Evolutionary conservation across 2,329 filamentous ascomycete species (phyloP), one percentile per base, ranked within the genome.

Genomic region (Epichloe coenophiala): DNA sequence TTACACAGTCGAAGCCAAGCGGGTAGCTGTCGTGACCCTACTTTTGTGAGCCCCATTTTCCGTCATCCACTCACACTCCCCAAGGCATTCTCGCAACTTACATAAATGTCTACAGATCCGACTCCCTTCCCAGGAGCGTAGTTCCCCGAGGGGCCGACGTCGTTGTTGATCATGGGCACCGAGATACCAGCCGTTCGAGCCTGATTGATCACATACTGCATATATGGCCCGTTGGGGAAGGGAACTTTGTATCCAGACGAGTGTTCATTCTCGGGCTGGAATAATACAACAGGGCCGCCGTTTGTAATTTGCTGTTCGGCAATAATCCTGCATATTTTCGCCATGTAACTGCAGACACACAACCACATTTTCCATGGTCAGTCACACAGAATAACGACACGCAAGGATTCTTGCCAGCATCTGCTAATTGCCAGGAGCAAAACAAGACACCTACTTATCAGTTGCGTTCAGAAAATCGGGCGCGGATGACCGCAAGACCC

Each of bases 181-280:
- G 85, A 73, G 42, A 93, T 79, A 0, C 86, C 85, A 0, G 81
- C 81, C 41, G 81, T 70, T 11, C 78, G 72, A 19, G 79, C 78
- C 60, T 88, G 83, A 35, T 88, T 72, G 44, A 83, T 77, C 5
- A 90, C 79, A 55, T 84, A 81, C 50, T 80, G 73, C 65, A 90
- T 80, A 61, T 90, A 93, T 0, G 74, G 70, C 0, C 74, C 71
- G 58, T 88, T 80, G 0, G 83, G 83, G 56, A 84, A 86, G 0
- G 66, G 63, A 3, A 75, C 68, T 2, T 68, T 68, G 4, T 68
- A 65, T 1, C 71, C 72, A 17, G 69, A 65, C 1, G 76, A 81
- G 60, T 91, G 89, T 63, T 93, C 88, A 55, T 93, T 94, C 63
- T 94, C 88, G 0, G 85, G 83, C 62, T 94, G 88, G 41, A 85